Evolutionary conservation across 1,139 yeast genomes (phyloP), one percentile per base, ranked within the genome.

Genomic region (Schwanniomyces etchellsii): DNA sequence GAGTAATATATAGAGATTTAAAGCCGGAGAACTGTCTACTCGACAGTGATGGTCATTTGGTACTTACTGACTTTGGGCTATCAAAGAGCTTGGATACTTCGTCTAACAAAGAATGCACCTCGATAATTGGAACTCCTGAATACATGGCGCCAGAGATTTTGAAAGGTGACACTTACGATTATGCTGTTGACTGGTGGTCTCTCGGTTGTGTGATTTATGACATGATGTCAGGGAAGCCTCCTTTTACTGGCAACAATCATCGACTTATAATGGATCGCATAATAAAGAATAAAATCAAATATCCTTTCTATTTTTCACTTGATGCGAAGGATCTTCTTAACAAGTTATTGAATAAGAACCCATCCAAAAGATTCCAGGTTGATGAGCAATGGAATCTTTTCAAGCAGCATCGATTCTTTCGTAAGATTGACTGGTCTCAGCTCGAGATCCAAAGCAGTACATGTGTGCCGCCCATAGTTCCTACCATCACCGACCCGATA

Each of bases 1-100:
- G 64, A 25, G 62, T 64, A n/a, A 64, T 62, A 13, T 63, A 60
- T 40, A 68, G 96, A 20, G 96, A 88, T 51, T 62, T 88, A 43
- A 88, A 88, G 53, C 96, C 96, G 0, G 96, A 88, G 49, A 88
- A 88, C 48, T 86, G 96, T 54, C 60, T 88, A 41, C 61, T 88
- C 29, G 88, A 86, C 46, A 64, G 73, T 11, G 64, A 67, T 20
- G 96, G 96, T 0, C 84, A 82, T 49, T 59, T 88, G 36, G 84
- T 86, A 2, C 60, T 88, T 36, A 88, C 96, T 0, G 96, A 88
- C 54, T 88, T 88, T 55, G 96, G 96, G 0, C 63, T 88, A 17
- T 82, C 93, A 28, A 86, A 86, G 48, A 84, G 79, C 12, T 73
- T 82, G 2, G 61, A 66, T 12, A 48, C 43, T 14, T 44, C 35